phyloP scores from a whole-genome alignment of 345 rosid species.

The Pugionium dolabratum region DNA sequence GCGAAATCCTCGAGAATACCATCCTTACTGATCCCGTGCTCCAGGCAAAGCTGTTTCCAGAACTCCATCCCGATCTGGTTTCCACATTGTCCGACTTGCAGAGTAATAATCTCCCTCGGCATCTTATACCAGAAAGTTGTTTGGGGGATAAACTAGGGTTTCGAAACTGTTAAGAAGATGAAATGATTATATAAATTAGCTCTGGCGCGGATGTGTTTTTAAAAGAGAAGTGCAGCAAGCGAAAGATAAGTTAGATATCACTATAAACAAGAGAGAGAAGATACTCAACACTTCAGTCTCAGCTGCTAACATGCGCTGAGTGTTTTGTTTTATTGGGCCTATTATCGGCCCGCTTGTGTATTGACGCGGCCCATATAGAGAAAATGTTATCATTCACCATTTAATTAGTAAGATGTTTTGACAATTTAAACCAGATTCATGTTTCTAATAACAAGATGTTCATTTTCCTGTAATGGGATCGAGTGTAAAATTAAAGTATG shows the following conservation, averaged over 20 bases:
- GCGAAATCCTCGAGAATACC: constrained; percentile 99
- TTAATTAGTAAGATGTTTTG: too few relatives aligned
- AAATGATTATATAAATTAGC: neutral
- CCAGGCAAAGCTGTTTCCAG: constrained; percentile 99
- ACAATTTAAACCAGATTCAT: too few relatives aligned
- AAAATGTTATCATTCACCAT: too few relatives aligned
- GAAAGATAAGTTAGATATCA: too few relatives aligned
- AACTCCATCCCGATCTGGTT: constrained; percentile 99
- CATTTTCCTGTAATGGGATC: too few relatives aligned
- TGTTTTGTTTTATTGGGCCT: neutral
- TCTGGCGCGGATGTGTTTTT: constrained; percentile 44
- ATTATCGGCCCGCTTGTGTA: neutral
- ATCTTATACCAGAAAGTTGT: constrained; percentile 32
- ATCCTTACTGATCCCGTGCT: constrained; percentile 95
- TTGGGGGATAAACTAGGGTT: constrained; percentile 39
- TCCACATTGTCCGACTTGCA: constrained; percentile 99
- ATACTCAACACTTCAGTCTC: neutral
- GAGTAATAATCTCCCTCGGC: constrained; percentile 94
- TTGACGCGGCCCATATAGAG: neutral
- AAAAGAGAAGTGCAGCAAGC: constrained; percentile 15
- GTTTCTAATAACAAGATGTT: too few relatives aligned
- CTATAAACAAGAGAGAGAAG: too few relatives aligned
- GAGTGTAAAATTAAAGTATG: too few relatives aligned
- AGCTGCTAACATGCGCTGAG: neutral
- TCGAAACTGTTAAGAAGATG: constrained; percentile 21